phyloP scores from a whole-genome alignment of 169 alveolate genomes.

The Plasmodium yoelii region DNA sequence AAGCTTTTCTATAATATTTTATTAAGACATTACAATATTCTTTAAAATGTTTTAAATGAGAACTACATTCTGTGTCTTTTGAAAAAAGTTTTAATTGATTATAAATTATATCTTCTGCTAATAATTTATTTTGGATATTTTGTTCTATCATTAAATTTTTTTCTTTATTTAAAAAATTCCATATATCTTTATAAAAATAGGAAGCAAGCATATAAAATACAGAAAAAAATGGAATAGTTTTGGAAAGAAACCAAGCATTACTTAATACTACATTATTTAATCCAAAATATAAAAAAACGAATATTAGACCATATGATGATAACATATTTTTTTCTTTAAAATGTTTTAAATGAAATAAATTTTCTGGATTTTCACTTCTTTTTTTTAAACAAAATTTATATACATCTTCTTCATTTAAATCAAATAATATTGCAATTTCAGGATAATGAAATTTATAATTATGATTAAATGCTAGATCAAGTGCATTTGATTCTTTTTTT shows the following conservation, averaged over 20 bases:
- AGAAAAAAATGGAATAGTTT: constrained; percentile 90
- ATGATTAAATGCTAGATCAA: constrained; percentile 88
- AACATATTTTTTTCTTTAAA: constrained; percentile 84
- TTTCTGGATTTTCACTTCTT: constrained; percentile 88
- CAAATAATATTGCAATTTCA: constrained; percentile 88
- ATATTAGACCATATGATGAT: constrained; percentile 89
- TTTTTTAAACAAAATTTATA: constrained; percentile 88
- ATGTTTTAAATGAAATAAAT: constrained; percentile 85
- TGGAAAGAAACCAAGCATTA: constrained; percentile 91
- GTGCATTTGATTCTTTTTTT: constrained; percentile 88
- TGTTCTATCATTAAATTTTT: constrained; percentile 85
- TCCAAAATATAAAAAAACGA: constrained; percentile 90
- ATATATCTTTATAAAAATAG: constrained; percentile 84
- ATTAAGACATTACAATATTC: constrained; percentile 21
- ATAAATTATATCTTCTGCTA: constrained; percentile 87
- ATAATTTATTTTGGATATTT: constrained; percentile 84
- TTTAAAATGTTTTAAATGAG: constrained; percentile 71
- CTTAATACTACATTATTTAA: constrained; percentile 88
- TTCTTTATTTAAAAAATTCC: constrained; percentile 79
- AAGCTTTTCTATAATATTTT: constrained; percentile 23
- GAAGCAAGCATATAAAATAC: constrained; percentile 91
- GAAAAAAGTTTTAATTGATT: constrained; percentile 83
- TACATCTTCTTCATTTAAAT: constrained; percentile 89
- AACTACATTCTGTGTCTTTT: constrained; percentile 78
- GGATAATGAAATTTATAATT: constrained; percentile 91